These are phyloP conservation scores for Yamadazyma sp. DNA, from an alignment of 1,139 yeast genomes.

Conservation along the genomic window DNA sequence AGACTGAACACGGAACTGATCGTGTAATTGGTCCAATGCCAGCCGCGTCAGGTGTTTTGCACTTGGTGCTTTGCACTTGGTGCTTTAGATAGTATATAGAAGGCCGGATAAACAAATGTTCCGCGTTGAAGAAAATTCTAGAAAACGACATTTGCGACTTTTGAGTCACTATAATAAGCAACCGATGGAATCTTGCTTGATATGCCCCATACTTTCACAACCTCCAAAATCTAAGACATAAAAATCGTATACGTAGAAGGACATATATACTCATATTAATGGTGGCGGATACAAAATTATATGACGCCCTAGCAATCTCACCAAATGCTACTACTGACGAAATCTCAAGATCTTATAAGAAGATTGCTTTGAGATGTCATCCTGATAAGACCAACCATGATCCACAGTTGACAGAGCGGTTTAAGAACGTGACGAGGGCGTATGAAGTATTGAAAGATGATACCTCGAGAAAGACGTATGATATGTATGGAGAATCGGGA, in stretches of 20 bases:
- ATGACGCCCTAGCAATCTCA: conserved; percentile 39
- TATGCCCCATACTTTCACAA: not conserved
- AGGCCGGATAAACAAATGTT: not conserved
- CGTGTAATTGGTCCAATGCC: too few relatives aligned
- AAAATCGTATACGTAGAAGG: not conserved
- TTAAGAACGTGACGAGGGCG: conserved; percentile 45
- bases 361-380: conserved; percentile 43
- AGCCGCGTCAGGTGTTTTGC: not conserved
- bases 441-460: conserved; percentile 41
- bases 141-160: not conserved
- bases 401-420: conserved; percentile 43
- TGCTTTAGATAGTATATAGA: not conserved
- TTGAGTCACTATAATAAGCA: not conserved
- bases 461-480: conserved; percentile 32
- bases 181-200: not conserved
- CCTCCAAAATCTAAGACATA: not conserved
- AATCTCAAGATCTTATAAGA: conserved; percentile 40
- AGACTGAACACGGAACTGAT: conserved; percentile 22
- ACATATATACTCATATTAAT: conserved; percentile 5
- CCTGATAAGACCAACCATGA: conserved; percentile 51
- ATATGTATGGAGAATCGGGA: conserved; percentile 41
- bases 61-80: not conserved
- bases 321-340: conserved; percentile 39
- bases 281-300: conserved; percentile 26
- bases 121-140: conserved; percentile 1